These are phyloP conservation scores for Penicillium sp. DNA, from an alignment of 2,329 filamentous ascomycete genomes.

Conservation along the genomic window DNA sequence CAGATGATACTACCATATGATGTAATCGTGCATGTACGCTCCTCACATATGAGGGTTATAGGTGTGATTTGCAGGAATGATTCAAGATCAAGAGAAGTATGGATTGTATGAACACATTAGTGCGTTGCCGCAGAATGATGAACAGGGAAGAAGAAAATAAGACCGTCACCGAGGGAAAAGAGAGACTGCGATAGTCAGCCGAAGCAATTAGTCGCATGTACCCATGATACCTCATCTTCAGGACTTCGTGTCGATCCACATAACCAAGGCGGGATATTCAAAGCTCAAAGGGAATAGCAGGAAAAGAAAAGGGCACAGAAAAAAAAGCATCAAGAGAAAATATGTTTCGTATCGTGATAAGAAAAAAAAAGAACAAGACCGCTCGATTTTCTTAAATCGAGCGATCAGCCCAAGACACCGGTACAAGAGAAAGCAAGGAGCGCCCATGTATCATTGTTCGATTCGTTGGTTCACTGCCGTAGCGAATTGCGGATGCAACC, in stretches of 20 bases:
- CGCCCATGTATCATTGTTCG: background rate
- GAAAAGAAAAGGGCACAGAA: background rate
- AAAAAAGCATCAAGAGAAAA: background rate
- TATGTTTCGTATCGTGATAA: background rate
- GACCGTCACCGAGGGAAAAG: background rate
- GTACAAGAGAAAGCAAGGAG: background rate
- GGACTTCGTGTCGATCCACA: background rate
- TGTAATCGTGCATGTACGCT: too few species aligned
- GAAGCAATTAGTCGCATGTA: constrained; percentile 1
- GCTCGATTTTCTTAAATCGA: background rate
- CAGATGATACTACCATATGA: too few species aligned
- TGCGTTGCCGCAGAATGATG: background rate
- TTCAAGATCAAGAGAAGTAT: background rate
- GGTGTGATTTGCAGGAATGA: background rate
- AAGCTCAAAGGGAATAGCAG: background rate
- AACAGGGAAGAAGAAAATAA: constrained; percentile 1
- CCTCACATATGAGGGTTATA: too few species aligned
- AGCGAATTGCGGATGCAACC: background rate
- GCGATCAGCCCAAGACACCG: background rate
- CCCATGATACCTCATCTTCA: background rate
- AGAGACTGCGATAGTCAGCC: background rate
- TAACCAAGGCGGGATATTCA: constrained; percentile 1
- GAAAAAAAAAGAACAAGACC: background rate
- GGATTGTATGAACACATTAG: constrained; percentile 5
- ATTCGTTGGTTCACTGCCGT: background rate